These are phyloP conservation scores for Corynespora cassiicola DNA, from an alignment of 2,329 filamentous ascomycete genomes.

Conservation along the genomic window DNA sequence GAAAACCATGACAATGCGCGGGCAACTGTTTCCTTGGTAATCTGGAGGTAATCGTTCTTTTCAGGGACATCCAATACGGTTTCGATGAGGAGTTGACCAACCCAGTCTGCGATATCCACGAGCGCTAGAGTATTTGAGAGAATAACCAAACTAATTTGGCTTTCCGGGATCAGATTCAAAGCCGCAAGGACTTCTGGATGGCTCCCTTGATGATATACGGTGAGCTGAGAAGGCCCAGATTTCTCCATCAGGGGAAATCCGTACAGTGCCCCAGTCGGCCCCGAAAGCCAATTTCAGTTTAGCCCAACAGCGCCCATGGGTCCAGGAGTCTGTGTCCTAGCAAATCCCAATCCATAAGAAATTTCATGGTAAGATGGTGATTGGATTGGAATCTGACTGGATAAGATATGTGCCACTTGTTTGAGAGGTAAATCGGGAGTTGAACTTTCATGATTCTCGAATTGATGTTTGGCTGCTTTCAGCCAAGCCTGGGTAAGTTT, in stretches of 20 bases:
- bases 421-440: neutral
- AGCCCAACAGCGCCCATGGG: constrained; percentile 1
- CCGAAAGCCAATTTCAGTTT: neutral
- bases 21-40: neutral
- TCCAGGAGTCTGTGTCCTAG: neutral
- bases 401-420: neutral
- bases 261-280: neutral
- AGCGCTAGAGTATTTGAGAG: constrained; percentile 26
- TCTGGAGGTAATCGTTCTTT: neutral
- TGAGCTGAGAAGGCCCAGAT: constrained; percentile 12
- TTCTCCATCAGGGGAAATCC: constrained; percentile 2
- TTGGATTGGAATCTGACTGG: too few relatives aligned
- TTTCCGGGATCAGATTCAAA: constrained; percentile 33
- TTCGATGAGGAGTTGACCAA: constrained; percentile 24
- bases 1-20: neutral
- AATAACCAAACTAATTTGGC: constrained; percentile 30
- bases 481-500: neutral
- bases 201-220: constrained; percentile 32
- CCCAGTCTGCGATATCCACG: constrained; percentile 23
- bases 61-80: neutral
- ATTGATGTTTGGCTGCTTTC: neutral
- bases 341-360: neutral
- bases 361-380: neutral
- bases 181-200: constrained; percentile 21
- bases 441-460: neutral